These are phyloP conservation scores for Pseudocercospora eumusae DNA, from an alignment of 2,329 filamentous ascomycete species.

Conservation along the genomic window DNA sequence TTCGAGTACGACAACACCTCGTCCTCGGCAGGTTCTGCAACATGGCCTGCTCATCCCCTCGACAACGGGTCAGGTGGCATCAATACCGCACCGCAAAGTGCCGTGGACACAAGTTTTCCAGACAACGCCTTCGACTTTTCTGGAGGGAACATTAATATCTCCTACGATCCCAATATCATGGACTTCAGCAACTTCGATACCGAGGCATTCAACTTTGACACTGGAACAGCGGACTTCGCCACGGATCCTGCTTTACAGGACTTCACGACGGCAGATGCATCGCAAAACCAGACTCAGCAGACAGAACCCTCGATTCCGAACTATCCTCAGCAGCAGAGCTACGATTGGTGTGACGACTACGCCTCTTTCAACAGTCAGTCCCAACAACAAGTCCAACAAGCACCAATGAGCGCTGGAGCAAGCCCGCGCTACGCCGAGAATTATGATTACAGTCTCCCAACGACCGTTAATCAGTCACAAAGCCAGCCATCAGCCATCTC, in stretches of 20 bases:
- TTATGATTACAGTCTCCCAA: slow-evolving; percentile 7
- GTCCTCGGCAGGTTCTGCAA: slow-evolving; percentile 27
- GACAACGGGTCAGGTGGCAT: slow-evolving; percentile 20
- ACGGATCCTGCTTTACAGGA: slow-evolving; percentile 32
- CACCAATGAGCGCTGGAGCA: slow-evolving; percentile 14
- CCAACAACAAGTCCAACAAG: neutral
- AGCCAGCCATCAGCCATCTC: neutral
- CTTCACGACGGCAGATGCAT: slow-evolving; percentile 11
- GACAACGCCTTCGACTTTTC: slow-evolving; percentile 46
- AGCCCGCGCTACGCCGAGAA: neutral
- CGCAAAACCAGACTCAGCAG: slow-evolving; percentile 10
- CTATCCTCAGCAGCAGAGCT: neutral
- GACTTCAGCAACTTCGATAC: slow-evolving; percentile 35
- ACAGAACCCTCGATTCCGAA: neutral
- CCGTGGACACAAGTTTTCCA: slow-evolving; percentile 25
- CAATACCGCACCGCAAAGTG: slow-evolving; percentile 22
- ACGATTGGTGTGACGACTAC: slow-evolving; percentile 1
- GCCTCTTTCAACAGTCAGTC: slow-evolving; percentile 5
- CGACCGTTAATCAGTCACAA: neutral
- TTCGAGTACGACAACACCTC: slow-evolving; percentile 38
- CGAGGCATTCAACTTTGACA: slow-evolving; percentile 36
- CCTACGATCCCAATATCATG: slow-evolving; percentile 39
- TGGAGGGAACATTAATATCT: slow-evolving; percentile 44
- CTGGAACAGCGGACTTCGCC: slow-evolving; percentile 22
- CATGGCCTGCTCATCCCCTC: slow-evolving; percentile 28